Conservation (phyloP, 129 eudicot genomes). For the Glebionis coronaria region DNA sequence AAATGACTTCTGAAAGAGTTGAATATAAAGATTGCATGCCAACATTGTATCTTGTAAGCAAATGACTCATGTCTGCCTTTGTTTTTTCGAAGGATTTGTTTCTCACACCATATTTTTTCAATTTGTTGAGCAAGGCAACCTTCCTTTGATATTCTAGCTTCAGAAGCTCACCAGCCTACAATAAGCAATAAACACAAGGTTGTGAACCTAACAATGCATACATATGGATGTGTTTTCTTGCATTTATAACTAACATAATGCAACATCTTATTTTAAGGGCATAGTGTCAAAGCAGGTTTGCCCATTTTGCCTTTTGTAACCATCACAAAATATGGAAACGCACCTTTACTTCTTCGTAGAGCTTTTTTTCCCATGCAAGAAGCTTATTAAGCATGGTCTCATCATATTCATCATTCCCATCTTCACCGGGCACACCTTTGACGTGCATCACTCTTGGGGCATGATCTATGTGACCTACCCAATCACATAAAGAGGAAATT, state of each 20-base stretch:
- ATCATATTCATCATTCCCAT: slow-evolving; percentile 59
- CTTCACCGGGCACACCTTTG: slow-evolving; percentile 66
- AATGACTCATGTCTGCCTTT: slow-evolving; percentile 95
- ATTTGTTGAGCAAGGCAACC: slow-evolving; percentile 70
- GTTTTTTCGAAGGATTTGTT: slow-evolving; percentile 82
- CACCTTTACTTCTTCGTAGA: slow-evolving; percentile 98
- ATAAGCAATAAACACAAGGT: slow-evolving; percentile 15
- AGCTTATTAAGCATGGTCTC: slow-evolving; percentile 82
- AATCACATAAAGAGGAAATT: neutral
- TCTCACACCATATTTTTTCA: slow-evolving; percentile 75
- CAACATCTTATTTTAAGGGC: neutral
- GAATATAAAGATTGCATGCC: slow-evolving; percentile 99
- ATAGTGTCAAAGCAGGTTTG: neutral
- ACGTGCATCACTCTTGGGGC: slow-evolving; percentile 97
- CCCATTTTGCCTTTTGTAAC: slow-evolving; percentile 10
- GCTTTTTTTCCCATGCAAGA: slow-evolving; percentile 98
- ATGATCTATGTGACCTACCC: slow-evolving; percentile 91
- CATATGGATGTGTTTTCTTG: neutral
- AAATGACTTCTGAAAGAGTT: slow-evolving; percentile 77
- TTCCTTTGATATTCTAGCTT: slow-evolving; percentile 89
- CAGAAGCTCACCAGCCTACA: slow-evolving; percentile 95
- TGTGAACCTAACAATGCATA: slow-evolving; percentile 2
- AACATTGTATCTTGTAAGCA: slow-evolving; percentile 91
- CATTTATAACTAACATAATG: neutral
- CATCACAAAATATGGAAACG: neutral